phyloP scores from a whole-genome alignment of 208 protist genomes.

The Trichomonas gallinae region DNA sequence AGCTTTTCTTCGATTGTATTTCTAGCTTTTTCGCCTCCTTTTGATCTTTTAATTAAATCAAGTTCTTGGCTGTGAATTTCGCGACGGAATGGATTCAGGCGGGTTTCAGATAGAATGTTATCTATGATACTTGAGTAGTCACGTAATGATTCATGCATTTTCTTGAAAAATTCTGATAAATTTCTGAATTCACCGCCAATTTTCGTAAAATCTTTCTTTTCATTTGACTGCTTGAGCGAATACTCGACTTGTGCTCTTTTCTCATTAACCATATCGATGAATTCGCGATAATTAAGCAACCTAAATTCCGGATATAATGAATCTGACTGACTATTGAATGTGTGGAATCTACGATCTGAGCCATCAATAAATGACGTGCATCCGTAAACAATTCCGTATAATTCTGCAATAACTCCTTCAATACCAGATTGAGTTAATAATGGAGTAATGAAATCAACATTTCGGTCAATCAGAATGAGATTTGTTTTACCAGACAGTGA shows the following conservation, averaged over 20 bases:
- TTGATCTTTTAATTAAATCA: not conserved
- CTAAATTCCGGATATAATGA: not conserved
- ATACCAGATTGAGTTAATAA: not conserved
- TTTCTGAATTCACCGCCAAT: not conserved
- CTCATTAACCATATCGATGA: not conserved
- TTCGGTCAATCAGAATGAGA: conserved; percentile 1
- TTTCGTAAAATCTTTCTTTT: not conserved
- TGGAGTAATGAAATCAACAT: conserved; percentile 4
- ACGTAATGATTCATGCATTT: not conserved
- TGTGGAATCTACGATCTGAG: not conserved
- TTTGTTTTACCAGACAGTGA: not conserved
- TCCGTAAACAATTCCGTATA: not conserved
- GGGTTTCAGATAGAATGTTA: not conserved
- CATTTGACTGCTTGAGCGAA: not conserved
- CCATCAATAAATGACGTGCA: not conserved
- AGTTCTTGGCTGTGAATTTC: not conserved
- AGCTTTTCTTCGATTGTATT: not conserved
- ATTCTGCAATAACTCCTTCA: conserved; percentile 1
- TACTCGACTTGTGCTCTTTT: not conserved
- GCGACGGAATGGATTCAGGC: not conserved
- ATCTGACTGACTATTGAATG: not conserved
- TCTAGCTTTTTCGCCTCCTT: not conserved
- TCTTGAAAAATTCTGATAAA: not conserved
- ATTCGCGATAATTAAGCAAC: not conserved
- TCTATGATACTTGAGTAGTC: not conserved